A percentile compares a stretch with the other conserved stretches of the same genome.
phyloP scores from a whole-genome alignment of 495 filamentous ascomycete species.

The Penicillium pulvis region DNA sequence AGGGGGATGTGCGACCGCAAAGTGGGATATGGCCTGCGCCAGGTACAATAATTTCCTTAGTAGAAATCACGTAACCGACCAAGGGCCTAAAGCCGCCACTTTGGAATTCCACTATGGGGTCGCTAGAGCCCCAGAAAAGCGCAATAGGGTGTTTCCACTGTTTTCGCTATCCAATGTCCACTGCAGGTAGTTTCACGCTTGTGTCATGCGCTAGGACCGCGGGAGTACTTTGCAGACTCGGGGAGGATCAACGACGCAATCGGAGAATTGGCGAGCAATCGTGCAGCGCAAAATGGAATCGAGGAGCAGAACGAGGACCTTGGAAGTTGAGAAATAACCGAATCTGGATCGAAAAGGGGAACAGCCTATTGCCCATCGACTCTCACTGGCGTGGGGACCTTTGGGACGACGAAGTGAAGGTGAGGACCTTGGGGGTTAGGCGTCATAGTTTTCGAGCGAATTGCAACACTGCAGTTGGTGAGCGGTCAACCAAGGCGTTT shows the following conservation, averaged over 20 bases:
- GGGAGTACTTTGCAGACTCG: conserved; percentile 9
- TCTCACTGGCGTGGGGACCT: conserved; percentile 32
- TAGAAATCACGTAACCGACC: conserved; percentile 13
- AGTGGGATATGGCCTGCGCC: conserved; percentile 13
- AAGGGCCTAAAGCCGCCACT: not conserved
- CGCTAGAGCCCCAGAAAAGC: conserved; percentile 1
- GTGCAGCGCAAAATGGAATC: conserved; percentile 16
- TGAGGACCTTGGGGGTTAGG: conserved; percentile 42
- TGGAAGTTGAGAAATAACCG: conserved; percentile 14
- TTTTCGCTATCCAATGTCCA: not conserved
- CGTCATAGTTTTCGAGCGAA: conserved; percentile 27
- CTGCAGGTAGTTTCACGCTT: conserved; percentile 17
- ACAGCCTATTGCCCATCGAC: not conserved
- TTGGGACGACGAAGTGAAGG: conserved; percentile 23
- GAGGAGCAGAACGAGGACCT: conserved; percentile 26
- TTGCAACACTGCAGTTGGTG: conserved; percentile 17
- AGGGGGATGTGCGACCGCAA: conserved; percentile 18
- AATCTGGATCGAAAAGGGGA: conserved; percentile 7
- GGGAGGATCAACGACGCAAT: conserved; percentile 20
- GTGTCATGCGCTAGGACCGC: conserved; percentile 20
- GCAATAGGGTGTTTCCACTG: not conserved
- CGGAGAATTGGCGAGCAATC: conserved; percentile 27
- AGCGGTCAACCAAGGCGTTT: conserved; percentile 17
- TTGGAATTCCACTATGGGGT: not conserved
- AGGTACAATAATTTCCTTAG: conserved; percentile 5